Evolutionary conservation across 2,329 filamentous ascomycete species (phyloP), one percentile per base, ranked within the genome.

Genomic region (Exserohilum rostratum): DNA sequence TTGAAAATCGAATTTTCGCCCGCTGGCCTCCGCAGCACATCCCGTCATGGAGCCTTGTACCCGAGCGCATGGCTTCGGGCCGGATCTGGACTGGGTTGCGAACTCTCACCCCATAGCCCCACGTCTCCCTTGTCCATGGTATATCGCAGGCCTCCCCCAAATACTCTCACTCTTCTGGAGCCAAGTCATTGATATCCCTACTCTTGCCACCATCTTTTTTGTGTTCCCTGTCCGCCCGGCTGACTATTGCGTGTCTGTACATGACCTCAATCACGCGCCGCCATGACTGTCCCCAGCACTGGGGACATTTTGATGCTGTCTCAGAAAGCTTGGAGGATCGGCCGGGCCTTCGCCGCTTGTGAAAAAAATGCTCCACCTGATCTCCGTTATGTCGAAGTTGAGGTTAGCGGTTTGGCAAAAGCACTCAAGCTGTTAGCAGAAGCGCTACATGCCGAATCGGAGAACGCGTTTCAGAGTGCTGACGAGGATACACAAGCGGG

Each of bases 281-380:
- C 50, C 22, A 76, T 74, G 72, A 50, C 68, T 46, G 64, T 72
- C 55, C 72, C 70, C 52, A 76, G 58, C 25, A 67, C 73, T 53
- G 78, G 78, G 51, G 78, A 80, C 65, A 77, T 80, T 17, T 61
- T 80, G 35, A 76, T 78, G 73, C 70, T 80, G 13, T 79, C 77
- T 5, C 78, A 80, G 61, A 70, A 75, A 37, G 78, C 78, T 18
- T 80, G 77, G 77, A 78, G 74, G 57, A 76, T 77, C 35, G 77
- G 77, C 22, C 66, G 77, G 45, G 74, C 77, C 1, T 81, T 81
- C 61, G 74, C 72, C 5, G 67, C 78, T 17, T 75, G 75, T 22
- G 71, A 74, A 29, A 72, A 73, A 46, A 65, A 68, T 48, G 76
- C 76, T 6, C 78, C 77, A 1, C 27, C 63, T 27, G 76, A 78